These are phyloP conservation scores for Plasmodium malariae DNA, from an alignment of 169 alveolate species.

Conservation along the genomic window DNA sequence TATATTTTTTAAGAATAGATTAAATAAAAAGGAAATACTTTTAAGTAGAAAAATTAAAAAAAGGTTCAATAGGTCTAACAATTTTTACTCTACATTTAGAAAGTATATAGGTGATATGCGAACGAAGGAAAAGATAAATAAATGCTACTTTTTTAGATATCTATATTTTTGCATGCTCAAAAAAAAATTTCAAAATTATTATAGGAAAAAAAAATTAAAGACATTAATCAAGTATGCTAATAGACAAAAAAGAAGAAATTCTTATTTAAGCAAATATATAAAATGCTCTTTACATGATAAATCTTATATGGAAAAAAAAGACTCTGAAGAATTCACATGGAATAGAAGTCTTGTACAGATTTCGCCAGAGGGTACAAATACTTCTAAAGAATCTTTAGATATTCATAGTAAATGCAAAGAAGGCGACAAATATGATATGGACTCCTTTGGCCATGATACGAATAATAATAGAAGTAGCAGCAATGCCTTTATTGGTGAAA, in stretches of 20 bases:
- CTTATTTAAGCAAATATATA: background rate
- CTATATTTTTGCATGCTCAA: slow-evolving; percentile 27
- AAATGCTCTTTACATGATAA: too few species aligned
- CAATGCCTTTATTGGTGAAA: background rate
- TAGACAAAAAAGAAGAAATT: slow-evolving; percentile 3
- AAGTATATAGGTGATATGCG: background rate
- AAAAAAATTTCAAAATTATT: slow-evolving; percentile 32
- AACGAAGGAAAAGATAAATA: slow-evolving; percentile 10
- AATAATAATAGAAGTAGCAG: too few species aligned
- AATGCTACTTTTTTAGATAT: slow-evolving; percentile 25
- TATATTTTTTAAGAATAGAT: slow-evolving; percentile 36
- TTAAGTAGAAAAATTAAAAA: slow-evolving; percentile 34
- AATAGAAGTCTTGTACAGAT: too few species aligned
- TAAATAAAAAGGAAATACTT: slow-evolving; percentile 37
- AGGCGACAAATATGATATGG: too few species aligned
- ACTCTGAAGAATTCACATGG: too few species aligned
- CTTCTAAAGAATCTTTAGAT: too few species aligned
- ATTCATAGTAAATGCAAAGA: too few species aligned
- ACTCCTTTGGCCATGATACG: too few species aligned
- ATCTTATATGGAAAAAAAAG: too few species aligned
- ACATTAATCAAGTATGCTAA: background rate
- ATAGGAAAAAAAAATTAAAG: slow-evolving; percentile 13
- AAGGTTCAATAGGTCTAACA: background rate
- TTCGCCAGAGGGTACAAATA: too few species aligned
- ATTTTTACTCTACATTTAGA: slow-evolving; percentile 22